Conservation (phyloP, 2,329 filamentous ascomycete genomes). For the Stemphylium lycopersici region DNA sequence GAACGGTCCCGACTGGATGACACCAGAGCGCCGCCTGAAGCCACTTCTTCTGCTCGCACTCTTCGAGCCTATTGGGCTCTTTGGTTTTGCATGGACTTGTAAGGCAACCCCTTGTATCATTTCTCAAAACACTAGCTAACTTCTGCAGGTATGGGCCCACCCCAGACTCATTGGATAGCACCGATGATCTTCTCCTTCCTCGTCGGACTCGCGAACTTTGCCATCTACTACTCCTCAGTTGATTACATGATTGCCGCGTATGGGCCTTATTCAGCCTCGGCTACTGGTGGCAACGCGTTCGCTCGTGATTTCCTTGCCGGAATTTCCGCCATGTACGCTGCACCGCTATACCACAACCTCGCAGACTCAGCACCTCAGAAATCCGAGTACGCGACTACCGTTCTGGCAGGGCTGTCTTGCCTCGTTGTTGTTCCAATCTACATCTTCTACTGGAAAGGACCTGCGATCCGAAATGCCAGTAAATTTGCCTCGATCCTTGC, state of each 20-base stretch:
- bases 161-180: constrained; percentile 68
- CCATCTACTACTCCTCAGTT: constrained; percentile 76
- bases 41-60: constrained; percentile 66
- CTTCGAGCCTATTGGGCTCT: constrained; percentile 68
- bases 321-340: constrained; percentile 70
- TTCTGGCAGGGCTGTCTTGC: constrained; percentile 59
- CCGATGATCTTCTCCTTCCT: constrained; percentile 69
- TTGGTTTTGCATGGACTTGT: constrained; percentile 73
- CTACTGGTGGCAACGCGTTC: constrained; percentile 77
- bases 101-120: neutral
- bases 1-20: constrained; percentile 56
- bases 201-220: constrained; percentile 72
- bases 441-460: constrained; percentile 60
- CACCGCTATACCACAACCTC: constrained; percentile 58
- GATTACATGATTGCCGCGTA: constrained; percentile 80
- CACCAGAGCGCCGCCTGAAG: constrained; percentile 66
- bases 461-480: constrained; percentile 58
- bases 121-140: neutral
- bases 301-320: constrained; percentile 75
- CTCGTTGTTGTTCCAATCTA: constrained; percentile 49
- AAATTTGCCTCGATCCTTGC: constrained; percentile 55
- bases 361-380: constrained; percentile 44
- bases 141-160: constrained; percentile 57
- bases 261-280: constrained; percentile 73
- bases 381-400: constrained; percentile 58